Conservation (phyloP, 108 stramenopile genomes). For the Chaetoceros muelleri region DNA sequence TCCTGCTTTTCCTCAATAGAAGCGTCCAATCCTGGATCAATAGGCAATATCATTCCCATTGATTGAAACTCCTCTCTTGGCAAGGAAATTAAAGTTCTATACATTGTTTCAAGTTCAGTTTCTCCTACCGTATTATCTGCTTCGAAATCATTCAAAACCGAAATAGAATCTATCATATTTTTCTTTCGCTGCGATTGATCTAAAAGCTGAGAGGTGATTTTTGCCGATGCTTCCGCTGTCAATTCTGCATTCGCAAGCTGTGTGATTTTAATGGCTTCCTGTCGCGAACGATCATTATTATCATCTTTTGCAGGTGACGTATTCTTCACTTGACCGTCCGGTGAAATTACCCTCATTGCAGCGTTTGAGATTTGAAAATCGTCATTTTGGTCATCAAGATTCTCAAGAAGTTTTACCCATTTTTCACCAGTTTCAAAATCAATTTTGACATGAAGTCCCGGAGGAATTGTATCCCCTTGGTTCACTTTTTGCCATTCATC, state of each 20-base stretch:
- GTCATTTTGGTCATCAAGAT: constrained; percentile 22
- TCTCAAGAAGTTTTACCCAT: constrained; percentile 54
- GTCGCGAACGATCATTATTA: background rate
- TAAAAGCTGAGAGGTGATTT: background rate
- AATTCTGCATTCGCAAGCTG: background rate
- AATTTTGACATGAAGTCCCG: constrained; percentile 68
- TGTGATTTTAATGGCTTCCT: background rate
- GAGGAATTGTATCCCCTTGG: constrained; percentile 67
- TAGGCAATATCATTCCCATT: constrained; percentile 47
- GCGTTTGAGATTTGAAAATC: background rate
- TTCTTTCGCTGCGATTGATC: background rate
- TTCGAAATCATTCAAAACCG: background rate
- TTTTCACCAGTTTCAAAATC: constrained; percentile 78
- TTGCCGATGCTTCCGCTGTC: background rate
- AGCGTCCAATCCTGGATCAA: constrained; percentile 1
- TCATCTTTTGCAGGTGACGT: background rate
- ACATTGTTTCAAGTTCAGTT: constrained; percentile 74
- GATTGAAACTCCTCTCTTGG: constrained; percentile 62
- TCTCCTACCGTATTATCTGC: background rate
- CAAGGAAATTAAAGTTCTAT: constrained; percentile 59
- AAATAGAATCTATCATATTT: background rate
- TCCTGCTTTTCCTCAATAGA: constrained; percentile 17
- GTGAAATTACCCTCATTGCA: no score
- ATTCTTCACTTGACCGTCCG: background rate
- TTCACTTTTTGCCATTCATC: constrained; percentile 54